Evolutionary conservation across 192 early-diverging fungal genomes (phyloP).

Genomic region (Coemansia sp.): DNA sequence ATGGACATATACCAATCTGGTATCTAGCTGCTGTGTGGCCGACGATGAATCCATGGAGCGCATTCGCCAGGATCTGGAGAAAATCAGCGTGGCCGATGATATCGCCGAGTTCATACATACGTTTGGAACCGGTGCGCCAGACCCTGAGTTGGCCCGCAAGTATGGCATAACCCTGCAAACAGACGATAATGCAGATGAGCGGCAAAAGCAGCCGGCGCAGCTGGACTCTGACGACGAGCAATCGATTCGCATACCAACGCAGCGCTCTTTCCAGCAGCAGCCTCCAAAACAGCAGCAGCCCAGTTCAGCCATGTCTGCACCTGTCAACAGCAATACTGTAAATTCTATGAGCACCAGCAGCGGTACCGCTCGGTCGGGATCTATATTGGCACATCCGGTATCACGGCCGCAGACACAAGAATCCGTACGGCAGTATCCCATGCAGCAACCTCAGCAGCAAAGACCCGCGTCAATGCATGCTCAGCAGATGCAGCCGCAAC

Average conservation of each 20-base stretch:
- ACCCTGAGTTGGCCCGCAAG: constrained; percentile 18
- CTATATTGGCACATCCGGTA: constrained; percentile 11
- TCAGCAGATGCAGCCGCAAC: constrained; percentile 13
- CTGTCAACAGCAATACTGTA: constrained; percentile 11
- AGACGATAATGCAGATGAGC: neutral
- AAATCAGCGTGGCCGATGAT: constrained; percentile 61
- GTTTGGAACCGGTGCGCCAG: constrained; percentile 58
- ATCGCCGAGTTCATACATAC: constrained; percentile 62
- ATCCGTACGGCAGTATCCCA: constrained; percentile 24
- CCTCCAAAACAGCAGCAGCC: constrained; percentile 1
- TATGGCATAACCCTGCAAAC: neutral
- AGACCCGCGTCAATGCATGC: neutral
- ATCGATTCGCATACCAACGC: neutral
- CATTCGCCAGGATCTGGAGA: constrained; percentile 65
- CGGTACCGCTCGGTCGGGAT: constrained; percentile 30
- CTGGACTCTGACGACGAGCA: constrained; percentile 9
- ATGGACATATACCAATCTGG: constrained; percentile 65
- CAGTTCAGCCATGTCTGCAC: neutral
- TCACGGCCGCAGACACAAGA: constrained; percentile 32
- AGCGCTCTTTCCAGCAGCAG: neutral
- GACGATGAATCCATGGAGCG: constrained; percentile 78
- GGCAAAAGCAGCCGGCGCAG: neutral
- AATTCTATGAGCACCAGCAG: constrained; percentile 18
- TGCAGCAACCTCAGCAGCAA: constrained; percentile 14
- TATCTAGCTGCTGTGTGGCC: constrained; percentile 63